These are phyloP conservation scores for Lachancea cidri DNA, from an alignment of 805 yeast species.

Conservation along the genomic window DNA sequence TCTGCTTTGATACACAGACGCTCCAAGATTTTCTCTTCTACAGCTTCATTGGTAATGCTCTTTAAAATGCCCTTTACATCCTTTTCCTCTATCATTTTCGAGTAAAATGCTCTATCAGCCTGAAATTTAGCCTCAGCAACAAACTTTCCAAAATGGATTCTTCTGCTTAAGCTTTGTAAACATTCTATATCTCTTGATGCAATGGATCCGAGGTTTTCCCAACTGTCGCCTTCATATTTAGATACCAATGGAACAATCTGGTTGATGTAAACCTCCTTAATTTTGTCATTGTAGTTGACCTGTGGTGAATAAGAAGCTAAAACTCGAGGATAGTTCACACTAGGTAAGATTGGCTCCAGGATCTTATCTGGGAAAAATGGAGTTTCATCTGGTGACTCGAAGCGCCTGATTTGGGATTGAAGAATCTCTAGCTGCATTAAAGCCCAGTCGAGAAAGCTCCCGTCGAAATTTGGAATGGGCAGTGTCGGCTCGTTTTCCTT, in stretches of 20 bases:
- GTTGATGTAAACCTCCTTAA: conserved; percentile 61
- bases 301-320: conserved; percentile 71
- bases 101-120: conserved; percentile 58
- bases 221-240: conserved; percentile 63
- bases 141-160: conserved; percentile 95
- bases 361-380: conserved; percentile 77
- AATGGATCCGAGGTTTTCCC: conserved; percentile 84
- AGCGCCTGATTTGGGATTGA: conserved; percentile 80
- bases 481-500: conserved; percentile 42
- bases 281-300: conserved; percentile 68
- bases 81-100: conserved; percentile 53
- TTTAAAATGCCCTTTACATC: conserved; percentile 71
- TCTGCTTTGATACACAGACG: conserved; percentile 77
- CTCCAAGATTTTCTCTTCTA: conserved; percentile 76
- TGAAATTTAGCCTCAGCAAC: conserved; percentile 94
- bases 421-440: conserved; percentile 66
- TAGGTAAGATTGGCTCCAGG: conserved; percentile 68
- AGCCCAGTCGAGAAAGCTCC: conserved; percentile 85
- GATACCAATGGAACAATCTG: conserved; percentile 74
- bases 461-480: conserved; percentile 61
- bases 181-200: conserved; percentile 80
- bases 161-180: conserved; percentile 80
- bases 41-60: conserved; percentile 81
- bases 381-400: conserved; percentile 89
- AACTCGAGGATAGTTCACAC: conserved; percentile 70